These are phyloP conservation scores for Gastrodia elata DNA, from an alignment of 106 monocot species.

Conservation along the genomic window DNA sequence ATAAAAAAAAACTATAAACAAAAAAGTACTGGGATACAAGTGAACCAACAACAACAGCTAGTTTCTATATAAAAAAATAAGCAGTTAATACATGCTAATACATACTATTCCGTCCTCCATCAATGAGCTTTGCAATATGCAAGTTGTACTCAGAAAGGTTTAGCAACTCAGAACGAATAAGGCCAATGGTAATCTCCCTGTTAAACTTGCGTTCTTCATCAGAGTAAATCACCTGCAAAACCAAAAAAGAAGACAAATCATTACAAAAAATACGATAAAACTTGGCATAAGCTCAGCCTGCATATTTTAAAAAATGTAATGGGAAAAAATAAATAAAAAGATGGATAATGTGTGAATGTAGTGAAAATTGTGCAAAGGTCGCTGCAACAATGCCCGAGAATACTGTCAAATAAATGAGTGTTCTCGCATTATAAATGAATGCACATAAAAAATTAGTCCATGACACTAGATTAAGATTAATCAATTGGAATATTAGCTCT, in stretches of 20 bases:
- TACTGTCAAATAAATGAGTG: too few species aligned
- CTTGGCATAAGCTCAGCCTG: not conserved
- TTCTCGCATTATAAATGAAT: too few species aligned
- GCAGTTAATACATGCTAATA: not conserved
- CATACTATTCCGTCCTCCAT: constrained; percentile 96
- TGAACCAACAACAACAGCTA: not conserved
- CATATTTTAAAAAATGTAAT: too few species aligned
- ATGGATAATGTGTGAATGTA: too few species aligned
- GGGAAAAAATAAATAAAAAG: too few species aligned
- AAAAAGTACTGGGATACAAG: not conserved
- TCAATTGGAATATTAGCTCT: too few species aligned
- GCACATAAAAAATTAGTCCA: too few species aligned
- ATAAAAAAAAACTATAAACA: not conserved
- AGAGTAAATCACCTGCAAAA: constrained; percentile 79
- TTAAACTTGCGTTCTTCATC: constrained; percentile 94
- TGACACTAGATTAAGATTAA: too few species aligned
- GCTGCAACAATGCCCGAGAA: too few species aligned
- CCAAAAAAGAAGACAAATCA: not conserved
- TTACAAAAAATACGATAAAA: not conserved
- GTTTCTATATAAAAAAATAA: not conserved
- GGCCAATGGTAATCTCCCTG: constrained; percentile 66
- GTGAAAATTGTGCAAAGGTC: too few species aligned
- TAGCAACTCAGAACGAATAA: constrained; percentile 71
- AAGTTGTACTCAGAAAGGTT: constrained; percentile 85
- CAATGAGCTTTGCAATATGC: constrained; percentile 91